A percentile compares a stretch with the other conserved stretches of the same genome.
Conservation (phyloP, 2,329 filamentous ascomycete genomes). For the Colletotrichum brevisporum region DNA sequence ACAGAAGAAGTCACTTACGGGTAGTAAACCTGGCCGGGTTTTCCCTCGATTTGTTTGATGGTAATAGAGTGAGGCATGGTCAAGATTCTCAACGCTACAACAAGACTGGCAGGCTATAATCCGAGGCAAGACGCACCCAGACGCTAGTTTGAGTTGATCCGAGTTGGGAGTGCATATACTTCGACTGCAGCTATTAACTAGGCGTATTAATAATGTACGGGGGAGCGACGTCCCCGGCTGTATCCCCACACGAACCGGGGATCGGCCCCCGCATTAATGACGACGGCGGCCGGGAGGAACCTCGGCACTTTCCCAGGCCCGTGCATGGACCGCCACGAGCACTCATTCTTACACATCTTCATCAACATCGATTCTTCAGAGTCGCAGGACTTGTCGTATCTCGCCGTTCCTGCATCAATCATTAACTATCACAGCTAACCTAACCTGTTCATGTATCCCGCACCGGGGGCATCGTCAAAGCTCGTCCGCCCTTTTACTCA, state of each 20-base stretch:
- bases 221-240: slow-evolving; percentile 20
- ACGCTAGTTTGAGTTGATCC: background rate
- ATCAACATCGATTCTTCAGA: background rate
- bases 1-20: slow-evolving; percentile 63
- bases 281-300: slow-evolving; percentile 27
- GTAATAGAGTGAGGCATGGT: slow-evolving; percentile 71
- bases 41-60: slow-evolving; percentile 80
- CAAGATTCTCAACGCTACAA: background rate
- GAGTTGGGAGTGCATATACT: background rate
- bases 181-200: slow-evolving; percentile 1
- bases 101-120: no score
- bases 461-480: background rate
- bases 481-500: slow-evolving; percentile 48
- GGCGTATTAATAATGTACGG: slow-evolving; percentile 5
- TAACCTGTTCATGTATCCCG: background rate
- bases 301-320: slow-evolving; percentile 25
- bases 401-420: no score
- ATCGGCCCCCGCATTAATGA: slow-evolving; percentile 28
- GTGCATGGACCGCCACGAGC: background rate
- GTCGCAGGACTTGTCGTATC: background rate
- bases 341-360: background rate
- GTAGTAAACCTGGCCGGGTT: slow-evolving; percentile 91
- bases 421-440: no score
- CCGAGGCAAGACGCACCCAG: no score
- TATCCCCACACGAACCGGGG: slow-evolving; percentile 29